A percentile compares a stretch with the other conserved stretches of the same genome.
phyloP scores from a whole-genome alignment of 2,329 filamentous ascomycete genomes.

The Xylaria sp. region DNA sequence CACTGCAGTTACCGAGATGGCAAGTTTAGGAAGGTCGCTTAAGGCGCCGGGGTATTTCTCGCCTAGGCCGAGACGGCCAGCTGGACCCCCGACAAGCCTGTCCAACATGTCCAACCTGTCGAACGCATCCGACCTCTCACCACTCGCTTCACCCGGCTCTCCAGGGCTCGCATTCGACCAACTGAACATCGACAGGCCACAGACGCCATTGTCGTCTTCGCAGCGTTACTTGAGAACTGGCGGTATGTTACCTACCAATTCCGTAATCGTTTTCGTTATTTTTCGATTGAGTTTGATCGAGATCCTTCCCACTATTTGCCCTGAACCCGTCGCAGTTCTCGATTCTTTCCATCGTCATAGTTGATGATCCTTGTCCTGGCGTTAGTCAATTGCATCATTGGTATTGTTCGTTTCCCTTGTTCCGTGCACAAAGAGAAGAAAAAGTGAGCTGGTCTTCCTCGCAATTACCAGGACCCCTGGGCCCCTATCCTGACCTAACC shows the following conservation, averaged over 20 bases:
- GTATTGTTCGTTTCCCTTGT: too few species aligned
- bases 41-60: constrained; percentile 43
- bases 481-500: too few species aligned
- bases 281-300: too few species aligned
- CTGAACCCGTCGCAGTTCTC: too few species aligned
- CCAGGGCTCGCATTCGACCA: constrained; percentile 21
- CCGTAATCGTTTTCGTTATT: background rate
- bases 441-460: too few species aligned
- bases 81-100: constrained; percentile 39
- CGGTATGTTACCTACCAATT: constrained; percentile 17
- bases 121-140: constrained; percentile 43
- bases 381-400: too few species aligned
- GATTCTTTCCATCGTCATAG: background rate
- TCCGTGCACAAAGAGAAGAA: too few species aligned
- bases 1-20: constrained; percentile 34
- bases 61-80: constrained; percentile 39
- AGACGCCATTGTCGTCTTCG: constrained; percentile 4
- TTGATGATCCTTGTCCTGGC: background rate
- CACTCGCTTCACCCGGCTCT: constrained; percentile 31
- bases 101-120: constrained; percentile 46
- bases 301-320: too few species aligned
- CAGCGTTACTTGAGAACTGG: constrained; percentile 22
- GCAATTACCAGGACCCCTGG: too few species aligned
- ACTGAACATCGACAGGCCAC: constrained; percentile 8
- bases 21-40: constrained; percentile 46